Percentiles rank a stretch among this genome's conserved stretches.
Evolutionary conservation across 768 basidiomycete genomes (phyloP).

Genomic region (Kwoniella newhampshirensis): DNA sequence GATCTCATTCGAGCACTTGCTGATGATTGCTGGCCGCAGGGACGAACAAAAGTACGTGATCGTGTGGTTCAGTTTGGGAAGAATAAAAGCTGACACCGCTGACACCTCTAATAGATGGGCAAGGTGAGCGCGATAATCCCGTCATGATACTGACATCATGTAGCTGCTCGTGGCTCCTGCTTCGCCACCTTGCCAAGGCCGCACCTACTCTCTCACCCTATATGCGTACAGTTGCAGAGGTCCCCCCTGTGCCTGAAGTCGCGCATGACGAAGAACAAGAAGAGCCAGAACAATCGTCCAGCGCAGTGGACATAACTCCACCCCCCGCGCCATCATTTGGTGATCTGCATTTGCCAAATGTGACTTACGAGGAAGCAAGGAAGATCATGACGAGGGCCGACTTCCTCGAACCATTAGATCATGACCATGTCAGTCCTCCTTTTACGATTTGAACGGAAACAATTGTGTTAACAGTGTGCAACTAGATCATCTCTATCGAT

Average conservation of each 20-base stretch:
- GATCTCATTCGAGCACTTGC: background rate
- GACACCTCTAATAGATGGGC: slow-evolving; percentile 15
- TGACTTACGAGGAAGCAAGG: slow-evolving; percentile 64
- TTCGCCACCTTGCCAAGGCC: slow-evolving; percentile 67
- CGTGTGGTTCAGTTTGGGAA: too few relatives aligned
- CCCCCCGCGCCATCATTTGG: slow-evolving; percentile 59
- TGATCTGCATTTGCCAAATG: slow-evolving; percentile 27
- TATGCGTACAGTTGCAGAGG: background rate
- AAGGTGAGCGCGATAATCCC: slow-evolving; percentile 16
- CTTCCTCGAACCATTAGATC: slow-evolving; percentile 64
- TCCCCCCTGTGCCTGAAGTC: background rate
- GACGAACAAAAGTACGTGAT: slow-evolving; percentile 74
- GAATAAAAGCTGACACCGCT: background rate
- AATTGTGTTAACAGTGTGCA: slow-evolving; percentile 62
- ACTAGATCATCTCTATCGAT: slow-evolving; percentile 75
- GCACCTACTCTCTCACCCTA: slow-evolving; percentile 18
- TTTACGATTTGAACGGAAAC: slow-evolving; percentile 3
- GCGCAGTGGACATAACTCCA: slow-evolving; percentile 60
- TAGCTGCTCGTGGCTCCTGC: slow-evolving; percentile 75
- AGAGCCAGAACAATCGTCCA: slow-evolving; percentile 41
- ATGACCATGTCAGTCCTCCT: slow-evolving; percentile 55
- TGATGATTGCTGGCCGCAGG: slow-evolving; percentile 63
- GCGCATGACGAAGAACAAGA: background rate
- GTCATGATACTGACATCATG: background rate
- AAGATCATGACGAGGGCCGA: slow-evolving; percentile 82